Base-by-base conservation (phyloP, 1,139 yeast species). In the Candida neerlandica region DNA sequence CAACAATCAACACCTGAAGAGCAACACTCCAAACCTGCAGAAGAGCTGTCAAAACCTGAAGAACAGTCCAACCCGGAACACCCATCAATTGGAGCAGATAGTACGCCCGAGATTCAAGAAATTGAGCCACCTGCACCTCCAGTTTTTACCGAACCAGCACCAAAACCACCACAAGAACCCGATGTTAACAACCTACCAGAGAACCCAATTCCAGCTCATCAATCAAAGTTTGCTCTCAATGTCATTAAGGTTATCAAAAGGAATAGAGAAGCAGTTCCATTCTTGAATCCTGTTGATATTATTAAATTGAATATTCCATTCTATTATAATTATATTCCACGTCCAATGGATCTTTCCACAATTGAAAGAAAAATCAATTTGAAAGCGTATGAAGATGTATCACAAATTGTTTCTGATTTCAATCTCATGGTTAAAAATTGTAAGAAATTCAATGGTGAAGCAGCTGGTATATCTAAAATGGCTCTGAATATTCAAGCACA, bases 291-390 rank as follows among this genome's bases (percentile, higher is more conserved):
- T 0, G 99, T 94, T 38, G 98, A 94, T 64, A 87, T 82, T 3
- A 85, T 89, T 48, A 90, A 89, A 64, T 80, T 91, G 56, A 91
- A 92, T 62, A 88, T 95, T 51, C 99, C 99, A 3, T 84, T 89
- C 52, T 94, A 94, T 66, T 89, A 86, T 66, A 90, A 90, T 61
- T 84, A 83, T 61, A 84, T 95, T 59, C 80, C 81, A 54, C 77
- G 88, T 58, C 99, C 99, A 38, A 94, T 95, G 98, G 98, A 92
- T 67, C 75, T 94, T 45, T 81, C 92, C 5, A 91, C 98, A 2
- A 89, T 94, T 58, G 99, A 95, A 66, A 81, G 81, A 58, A 94
- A 92, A 66, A 70, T 92, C 44, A 75, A 66, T 45, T 81, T 69
- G 11, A 81, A 83, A 61, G 94, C 91, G 3, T 94, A 92, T 66